phyloP scores from a whole-genome alignment of 2,329 filamentous ascomycete genomes.

The Orbilia javanica region DNA sequence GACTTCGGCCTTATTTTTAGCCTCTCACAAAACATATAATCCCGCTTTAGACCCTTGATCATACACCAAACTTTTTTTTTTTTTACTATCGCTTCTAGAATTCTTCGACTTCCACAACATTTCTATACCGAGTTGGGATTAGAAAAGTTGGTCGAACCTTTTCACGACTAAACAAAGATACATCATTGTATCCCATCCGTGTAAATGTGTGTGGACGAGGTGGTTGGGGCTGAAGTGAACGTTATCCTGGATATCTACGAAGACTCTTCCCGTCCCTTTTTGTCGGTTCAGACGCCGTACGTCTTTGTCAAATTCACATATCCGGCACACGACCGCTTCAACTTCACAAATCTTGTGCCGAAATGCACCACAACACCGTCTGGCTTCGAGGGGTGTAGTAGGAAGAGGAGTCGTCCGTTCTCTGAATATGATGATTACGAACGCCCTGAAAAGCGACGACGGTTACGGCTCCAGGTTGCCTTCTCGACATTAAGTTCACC shows the following conservation, averaged over 20 bases:
- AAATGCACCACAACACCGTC: slow-evolving; percentile 38
- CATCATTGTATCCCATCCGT: slow-evolving; percentile 27
- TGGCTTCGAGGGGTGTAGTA: slow-evolving; percentile 34
- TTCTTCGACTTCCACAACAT: neutral
- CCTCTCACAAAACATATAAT: slow-evolving; percentile 36
- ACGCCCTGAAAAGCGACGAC: slow-evolving; percentile 55
- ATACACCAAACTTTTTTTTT: neutral
- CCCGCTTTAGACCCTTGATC: slow-evolving; percentile 35
- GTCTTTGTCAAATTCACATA: slow-evolving; percentile 58
- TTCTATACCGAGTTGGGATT: neutral
- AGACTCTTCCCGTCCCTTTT: slow-evolving; percentile 43
- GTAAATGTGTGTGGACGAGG: slow-evolving; percentile 58
- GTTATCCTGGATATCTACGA: slow-evolving; percentile 58
- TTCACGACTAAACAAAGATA: slow-evolving; percentile 35
- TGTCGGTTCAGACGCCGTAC: slow-evolving; percentile 56
- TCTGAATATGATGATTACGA: slow-evolving; percentile 51
- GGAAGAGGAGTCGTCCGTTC: slow-evolving; percentile 47
- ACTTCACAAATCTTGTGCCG: slow-evolving; percentile 37
- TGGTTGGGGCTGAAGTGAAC: slow-evolving; percentile 55
- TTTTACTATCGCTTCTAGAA: neutral
- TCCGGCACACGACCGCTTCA: slow-evolving; percentile 59
- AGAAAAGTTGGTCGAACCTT: neutral
- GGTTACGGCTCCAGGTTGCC: slow-evolving; percentile 52
- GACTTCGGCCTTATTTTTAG: slow-evolving; percentile 44
- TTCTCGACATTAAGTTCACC: slow-evolving; percentile 52